phyloP scores from a whole-genome alignment of 2,329 filamentous ascomycete genomes.

The Lasiodiplodia hormozganensis region DNA sequence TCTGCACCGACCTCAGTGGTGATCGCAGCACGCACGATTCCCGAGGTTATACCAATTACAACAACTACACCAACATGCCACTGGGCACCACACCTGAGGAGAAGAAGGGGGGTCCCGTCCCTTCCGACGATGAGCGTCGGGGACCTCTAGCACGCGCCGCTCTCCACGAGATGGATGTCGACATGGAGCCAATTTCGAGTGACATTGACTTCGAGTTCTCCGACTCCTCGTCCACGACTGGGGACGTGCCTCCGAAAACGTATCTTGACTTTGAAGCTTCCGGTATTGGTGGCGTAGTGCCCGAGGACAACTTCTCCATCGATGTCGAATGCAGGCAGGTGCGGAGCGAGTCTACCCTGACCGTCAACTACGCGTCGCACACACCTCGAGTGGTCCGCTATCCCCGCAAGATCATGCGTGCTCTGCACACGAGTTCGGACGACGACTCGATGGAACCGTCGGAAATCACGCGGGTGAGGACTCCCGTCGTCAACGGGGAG shows the following conservation, averaged over 20 bases:
- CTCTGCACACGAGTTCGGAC: background rate
- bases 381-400: constrained; percentile 1
- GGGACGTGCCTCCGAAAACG: background rate
- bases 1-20: constrained; percentile 80
- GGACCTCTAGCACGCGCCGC: constrained; percentile 14
- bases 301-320: constrained; percentile 62
- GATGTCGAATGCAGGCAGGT: constrained; percentile 48
- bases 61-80: background rate
- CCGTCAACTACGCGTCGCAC: background rate
- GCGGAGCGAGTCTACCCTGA: constrained; percentile 29
- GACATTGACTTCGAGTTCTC: constrained; percentile 1
- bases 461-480: background rate
- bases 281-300: constrained; percentile 67
- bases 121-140: constrained; percentile 5
- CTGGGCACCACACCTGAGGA: constrained; percentile 1
- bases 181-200: constrained; percentile 3
- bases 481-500: constrained; percentile 32
- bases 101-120: background rate
- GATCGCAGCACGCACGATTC: constrained; percentile 51
- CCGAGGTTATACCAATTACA: constrained; percentile 29
- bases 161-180: constrained; percentile 17
- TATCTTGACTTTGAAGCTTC: constrained; percentile 53
- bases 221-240: background rate
- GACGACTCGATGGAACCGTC: background rate
- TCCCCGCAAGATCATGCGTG: constrained; percentile 10